phyloP scores from a whole-genome alignment of 306 rosid species.

The Ziziphus jujuba region DNA sequence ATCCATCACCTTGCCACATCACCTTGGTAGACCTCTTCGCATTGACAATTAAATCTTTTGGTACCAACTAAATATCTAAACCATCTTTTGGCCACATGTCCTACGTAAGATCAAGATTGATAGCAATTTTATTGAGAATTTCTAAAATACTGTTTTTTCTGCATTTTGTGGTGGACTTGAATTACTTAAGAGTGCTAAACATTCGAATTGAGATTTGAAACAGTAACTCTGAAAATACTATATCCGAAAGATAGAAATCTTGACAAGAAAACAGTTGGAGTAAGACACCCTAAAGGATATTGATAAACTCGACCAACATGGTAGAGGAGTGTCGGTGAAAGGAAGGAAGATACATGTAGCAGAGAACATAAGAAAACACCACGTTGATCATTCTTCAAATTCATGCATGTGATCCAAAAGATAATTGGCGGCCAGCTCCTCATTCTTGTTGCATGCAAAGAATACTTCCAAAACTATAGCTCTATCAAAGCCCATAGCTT shows the following conservation, averaged over 20 bases:
- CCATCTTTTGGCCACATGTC: too few relatives aligned
- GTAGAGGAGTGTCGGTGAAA: constrained; percentile 13
- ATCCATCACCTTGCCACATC: too few relatives aligned
- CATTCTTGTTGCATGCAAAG: constrained; percentile 83
- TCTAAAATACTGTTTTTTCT: too few relatives aligned
- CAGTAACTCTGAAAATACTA: constrained; percentile 10
- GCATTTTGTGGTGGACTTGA: too few relatives aligned
- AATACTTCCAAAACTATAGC: constrained; percentile 73
- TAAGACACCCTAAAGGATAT: constrained; percentile 24
- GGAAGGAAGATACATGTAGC: neutral
- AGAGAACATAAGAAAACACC: constrained; percentile 2
- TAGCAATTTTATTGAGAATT: too few relatives aligned
- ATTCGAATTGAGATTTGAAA: neutral
- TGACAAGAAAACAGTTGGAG: constrained; percentile 13
- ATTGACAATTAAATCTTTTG: too few relatives aligned
- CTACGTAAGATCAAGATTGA: too few relatives aligned
- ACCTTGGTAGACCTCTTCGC: too few relatives aligned
- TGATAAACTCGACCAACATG: constrained; percentile 24
- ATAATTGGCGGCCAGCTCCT: constrained; percentile 83
- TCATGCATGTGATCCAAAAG: constrained; percentile 79
- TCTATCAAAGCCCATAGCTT: constrained; percentile 80
- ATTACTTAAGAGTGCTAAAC: too few relatives aligned
- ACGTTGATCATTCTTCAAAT: constrained; percentile 50
- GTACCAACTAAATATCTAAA: too few relatives aligned
- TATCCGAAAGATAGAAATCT: constrained; percentile 22